Percentiles rank a stretch among this genome's conserved stretches.
Evolutionary conservation across 352 stramenopile species (phyloP).

Genomic region (Elongisporangium undulatum): DNA sequence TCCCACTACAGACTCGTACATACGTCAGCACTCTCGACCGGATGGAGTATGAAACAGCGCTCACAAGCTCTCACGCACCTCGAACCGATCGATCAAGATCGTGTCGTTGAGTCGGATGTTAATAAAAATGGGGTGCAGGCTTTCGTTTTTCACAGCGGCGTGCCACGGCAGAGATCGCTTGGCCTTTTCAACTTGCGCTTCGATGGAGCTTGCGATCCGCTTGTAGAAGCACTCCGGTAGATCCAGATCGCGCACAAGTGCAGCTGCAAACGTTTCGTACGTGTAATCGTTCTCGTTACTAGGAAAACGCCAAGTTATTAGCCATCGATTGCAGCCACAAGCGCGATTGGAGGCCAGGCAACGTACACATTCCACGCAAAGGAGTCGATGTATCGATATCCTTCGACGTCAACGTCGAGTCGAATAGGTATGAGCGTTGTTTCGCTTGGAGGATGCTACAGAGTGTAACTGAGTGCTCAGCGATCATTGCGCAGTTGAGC

Average conservation of each 20-base stretch:
- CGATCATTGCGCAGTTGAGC: neutral
- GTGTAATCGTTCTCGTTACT: slow-evolving; percentile 74
- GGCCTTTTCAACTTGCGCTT: slow-evolving; percentile 65
- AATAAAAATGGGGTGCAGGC: slow-evolving; percentile 75
- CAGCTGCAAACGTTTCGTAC: slow-evolving; percentile 67
- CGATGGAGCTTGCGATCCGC: slow-evolving; percentile 54
- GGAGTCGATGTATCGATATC: slow-evolving; percentile 80
- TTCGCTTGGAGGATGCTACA: slow-evolving; percentile 40
- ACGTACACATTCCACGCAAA: slow-evolving; percentile 75
- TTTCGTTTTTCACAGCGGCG: slow-evolving; percentile 46
- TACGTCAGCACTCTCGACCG: neutral
- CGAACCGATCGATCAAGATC: slow-evolving; percentile 77
- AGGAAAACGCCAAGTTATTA: neutral
- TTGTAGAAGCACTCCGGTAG: slow-evolving; percentile 72
- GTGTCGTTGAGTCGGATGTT: slow-evolving; percentile 81
- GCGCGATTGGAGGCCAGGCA: neutral
- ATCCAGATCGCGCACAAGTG: slow-evolving; percentile 65
- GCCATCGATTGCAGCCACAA: slow-evolving; percentile 3
- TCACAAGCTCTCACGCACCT: slow-evolving; percentile 18
- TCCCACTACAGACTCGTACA: slow-evolving; percentile 42
- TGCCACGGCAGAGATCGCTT: slow-evolving; percentile 51
- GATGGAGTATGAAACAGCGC: neutral
- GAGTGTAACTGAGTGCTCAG: neutral
- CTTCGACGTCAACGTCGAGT: slow-evolving; percentile 74
- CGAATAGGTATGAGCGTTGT: slow-evolving; percentile 63